Base-by-base conservation (phyloP, 352 stramenopile genomes). In the Pythium scleroteichum region DNA sequence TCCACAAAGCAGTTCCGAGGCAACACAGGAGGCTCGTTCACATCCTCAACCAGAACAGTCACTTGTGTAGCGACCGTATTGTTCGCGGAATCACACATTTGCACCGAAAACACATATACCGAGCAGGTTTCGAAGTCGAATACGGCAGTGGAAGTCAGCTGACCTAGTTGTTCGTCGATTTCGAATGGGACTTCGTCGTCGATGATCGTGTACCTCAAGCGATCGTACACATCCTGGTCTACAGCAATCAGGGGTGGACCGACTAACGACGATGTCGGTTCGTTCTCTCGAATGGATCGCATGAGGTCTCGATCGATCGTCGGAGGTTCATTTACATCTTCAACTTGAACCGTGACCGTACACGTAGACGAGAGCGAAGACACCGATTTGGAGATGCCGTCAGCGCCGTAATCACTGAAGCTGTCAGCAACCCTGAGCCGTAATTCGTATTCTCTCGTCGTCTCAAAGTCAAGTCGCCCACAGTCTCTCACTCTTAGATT, bases 1-100 rank as follows among this genome's bases (percentile, higher is more conserved):
- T 74, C 62, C 6, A 88, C 72, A 47, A 68, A 76, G 57, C 78
- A 88, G 32, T 85, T 88, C 16, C 78, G 72, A 24, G 62, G 49
- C 10, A 88, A 57, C 16, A 57, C 26, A 12, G 78, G 76, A 1
- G 55, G 32, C 53, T 86, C 78, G 38, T 88, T 88, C 9, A 79
- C 35, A 48, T 88, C 76, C 20, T 77, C 22, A 5, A 86, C 40
- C 2, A 48, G 47, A 1, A 88, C 45, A 48, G 74, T 17, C 7
- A 86, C 62, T 0, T 49, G 20, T 4, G 65, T 72, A 3, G 40
- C 39, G 5, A 62, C 61, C 8, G 32, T 51, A 27, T 69, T 61
- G 14, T 63, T 48, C 1, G 54, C 52, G 4, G 53, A 53, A 33
- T 75, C 68, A 9, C 20, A 55, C 12, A 66, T 53, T 3, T 47